Percentiles rank a stretch among this genome's conserved stretches.
Evolutionary conservation across 106 monocot species (phyloP).

Genomic region (Narthecium ossifragum): DNA sequence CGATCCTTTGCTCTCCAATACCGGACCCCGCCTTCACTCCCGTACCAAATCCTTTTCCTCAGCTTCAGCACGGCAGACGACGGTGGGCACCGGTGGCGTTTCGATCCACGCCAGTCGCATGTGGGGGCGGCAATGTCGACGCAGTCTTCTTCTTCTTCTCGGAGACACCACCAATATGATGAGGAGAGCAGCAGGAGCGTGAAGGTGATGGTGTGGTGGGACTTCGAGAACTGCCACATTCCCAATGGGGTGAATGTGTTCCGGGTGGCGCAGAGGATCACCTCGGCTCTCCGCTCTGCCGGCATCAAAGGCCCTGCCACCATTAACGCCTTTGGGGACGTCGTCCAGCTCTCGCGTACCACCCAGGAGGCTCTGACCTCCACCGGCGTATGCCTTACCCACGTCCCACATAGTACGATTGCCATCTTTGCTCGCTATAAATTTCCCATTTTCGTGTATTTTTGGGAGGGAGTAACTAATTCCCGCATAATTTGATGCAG

Average conservation of each 20-base stretch:
- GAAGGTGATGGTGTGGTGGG: conserved; percentile 91
- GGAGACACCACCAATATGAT: conserved; percentile 10
- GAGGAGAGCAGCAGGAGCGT: conserved; percentile 49
- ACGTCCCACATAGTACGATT: conserved; percentile 54
- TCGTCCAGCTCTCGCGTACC: conserved; percentile 41
- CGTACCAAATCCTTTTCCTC: too few species aligned
- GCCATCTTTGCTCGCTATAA: too few species aligned
- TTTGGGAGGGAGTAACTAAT: too few species aligned
- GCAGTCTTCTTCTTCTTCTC: neutral
- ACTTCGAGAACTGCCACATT: conserved; percentile 86
- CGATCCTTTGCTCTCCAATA: too few species aligned
- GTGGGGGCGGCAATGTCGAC: too few species aligned
- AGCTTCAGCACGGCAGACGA: too few species aligned
- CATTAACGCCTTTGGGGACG: conserved; percentile 89
- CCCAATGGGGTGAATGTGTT: conserved; percentile 57
- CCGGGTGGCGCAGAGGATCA: conserved; percentile 53
- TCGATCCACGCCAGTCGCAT: too few species aligned
- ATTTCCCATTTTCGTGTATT: too few species aligned
- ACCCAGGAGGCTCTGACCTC: conserved; percentile 68
- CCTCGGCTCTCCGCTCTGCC: conserved; percentile 51
- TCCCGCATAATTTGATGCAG: too few species aligned
- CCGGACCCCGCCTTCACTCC: too few species aligned
- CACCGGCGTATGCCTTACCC: conserved; percentile 74
- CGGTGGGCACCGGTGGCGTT: too few species aligned
- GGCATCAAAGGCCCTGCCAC: conserved; percentile 78